Conservation (phyloP, 1,139 yeast species). For the Suhomyces bolitotheri region DNA sequence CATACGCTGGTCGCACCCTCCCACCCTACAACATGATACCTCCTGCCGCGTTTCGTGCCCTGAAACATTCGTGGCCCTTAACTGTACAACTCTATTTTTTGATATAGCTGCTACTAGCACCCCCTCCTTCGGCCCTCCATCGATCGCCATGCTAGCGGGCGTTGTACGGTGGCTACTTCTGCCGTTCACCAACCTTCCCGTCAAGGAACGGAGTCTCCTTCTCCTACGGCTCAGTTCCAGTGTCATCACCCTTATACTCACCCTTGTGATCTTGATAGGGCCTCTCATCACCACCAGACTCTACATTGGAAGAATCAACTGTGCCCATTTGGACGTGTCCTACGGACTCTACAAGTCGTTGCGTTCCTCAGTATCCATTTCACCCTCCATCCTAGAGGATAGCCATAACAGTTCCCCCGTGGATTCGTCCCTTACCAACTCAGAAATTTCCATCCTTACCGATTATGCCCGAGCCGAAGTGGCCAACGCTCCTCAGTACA, state of each 20-base stretch:
- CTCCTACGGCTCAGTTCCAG: conserved; percentile 29
- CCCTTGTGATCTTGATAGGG: conserved; percentile 31
- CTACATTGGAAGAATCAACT: conserved; percentile 45
- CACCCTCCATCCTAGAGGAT: conserved; percentile 19
- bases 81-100: too few species aligned
- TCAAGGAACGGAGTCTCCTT: conserved; percentile 34
- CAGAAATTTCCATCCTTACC: conserved; percentile 50
- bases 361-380: conserved; percentile 33
- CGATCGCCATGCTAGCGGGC: conserved; percentile 5
- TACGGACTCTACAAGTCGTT: conserved; percentile 52
- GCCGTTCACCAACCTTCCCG: conserved; percentile 29
- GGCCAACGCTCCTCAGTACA: conserved; percentile 52
- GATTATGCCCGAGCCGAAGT: conserved; percentile 50
- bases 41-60: too few species aligned
- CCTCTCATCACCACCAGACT: conserved; percentile 26
- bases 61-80: too few species aligned
- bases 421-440: conserved; percentile 47
- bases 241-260: conserved; percentile 22
- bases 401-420: conserved; percentile 25
- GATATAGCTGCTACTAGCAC: too few species aligned
- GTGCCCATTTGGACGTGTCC: conserved; percentile 53
- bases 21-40: too few species aligned
- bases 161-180: conserved; percentile 1
- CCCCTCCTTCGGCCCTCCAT: too few species aligned
- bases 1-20: too few species aligned